Base-by-base conservation (phyloP, 148 eudicot species). In the Polygonum maritimum region DNA sequence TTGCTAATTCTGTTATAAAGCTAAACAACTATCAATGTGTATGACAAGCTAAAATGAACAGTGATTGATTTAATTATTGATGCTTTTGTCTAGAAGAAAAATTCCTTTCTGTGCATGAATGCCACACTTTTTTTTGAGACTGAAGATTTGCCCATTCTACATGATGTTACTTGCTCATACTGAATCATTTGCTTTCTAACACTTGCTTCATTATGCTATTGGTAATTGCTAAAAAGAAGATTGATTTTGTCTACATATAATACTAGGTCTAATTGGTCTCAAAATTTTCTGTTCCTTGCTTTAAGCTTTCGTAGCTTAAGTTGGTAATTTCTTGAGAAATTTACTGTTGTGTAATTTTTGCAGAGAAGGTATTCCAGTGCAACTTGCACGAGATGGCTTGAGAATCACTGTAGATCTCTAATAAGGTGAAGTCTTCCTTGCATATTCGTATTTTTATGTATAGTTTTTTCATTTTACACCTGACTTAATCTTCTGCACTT, bases 351-450 rank as follows among this genome's bases (percentile, higher is more conserved):
- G 19, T 35, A 73, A 74, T 70, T 18, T 44, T 55, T 83, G 0
- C 48, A 90, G 98, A 76, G 98, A 94, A 87, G 96, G 96, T 74
- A 92, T 94, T 76, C 89, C 83, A 36, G 91, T 94, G 78, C 97
- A 92, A 88, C 96, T 94, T 77, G 98, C 98, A 60, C 87, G 79
- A 71, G 98, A 94, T 85, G 98, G 98, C 47, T 84, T 92, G 76
- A 84, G 92, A 85, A 73, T 94, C 79, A 83, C 96, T 12, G 67
- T 92, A 39, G 87, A 94, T 78, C 88, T 94, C 65, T 94, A 79
- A 90, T 7, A 47, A 83, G 90, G 92, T 57, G 40, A 69, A 22
- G 8, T 69, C 16, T n/a, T 70, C 74, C 10, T 12, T 12, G 35
- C 39, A 31, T 7, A 26, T 33, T 31, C 2, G 16, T 62, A 33